Conservation (phyloP, 116 monocot species). For the Phalaenopsis hybrid region DNA sequence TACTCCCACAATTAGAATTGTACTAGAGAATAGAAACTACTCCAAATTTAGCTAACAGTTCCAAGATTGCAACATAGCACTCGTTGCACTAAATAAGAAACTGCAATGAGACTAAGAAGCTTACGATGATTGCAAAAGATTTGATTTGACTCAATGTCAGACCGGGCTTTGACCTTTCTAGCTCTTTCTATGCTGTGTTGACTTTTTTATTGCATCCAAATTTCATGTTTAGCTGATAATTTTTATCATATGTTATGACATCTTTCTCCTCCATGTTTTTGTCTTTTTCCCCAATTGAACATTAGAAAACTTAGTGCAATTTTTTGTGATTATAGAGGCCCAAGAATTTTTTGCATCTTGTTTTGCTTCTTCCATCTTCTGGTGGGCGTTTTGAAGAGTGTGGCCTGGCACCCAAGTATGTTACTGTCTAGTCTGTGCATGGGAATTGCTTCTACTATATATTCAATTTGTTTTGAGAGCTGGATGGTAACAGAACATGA, state of each 20-base stretch:
- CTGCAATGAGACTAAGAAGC: neutral
- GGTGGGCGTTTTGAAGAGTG: conserved; percentile 46
- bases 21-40: neutral
- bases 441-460: conserved; percentile 63
- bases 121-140: neutral
- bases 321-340: conserved; percentile 45
- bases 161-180: neutral
- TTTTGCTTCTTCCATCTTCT: conserved; percentile 73
- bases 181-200: neutral
- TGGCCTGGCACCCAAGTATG: conserved; percentile 39
- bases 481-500: conserved; percentile 86
- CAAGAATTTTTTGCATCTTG: conserved; percentile 57
- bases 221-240: neutral
- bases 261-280: neutral
- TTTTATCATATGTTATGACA: neutral
- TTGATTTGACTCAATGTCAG: neutral
- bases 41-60: neutral
- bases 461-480: conserved; percentile 79
- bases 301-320: neutral
- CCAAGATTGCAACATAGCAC: neutral
- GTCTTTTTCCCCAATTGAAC: neutral
- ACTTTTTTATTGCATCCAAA: neutral
- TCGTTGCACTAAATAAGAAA: neutral
- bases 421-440: conserved; percentile 45
- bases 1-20: neutral